Conservation (phyloP, 2,329 filamentous ascomycete species). For the Hypoxylon sp. region DNA sequence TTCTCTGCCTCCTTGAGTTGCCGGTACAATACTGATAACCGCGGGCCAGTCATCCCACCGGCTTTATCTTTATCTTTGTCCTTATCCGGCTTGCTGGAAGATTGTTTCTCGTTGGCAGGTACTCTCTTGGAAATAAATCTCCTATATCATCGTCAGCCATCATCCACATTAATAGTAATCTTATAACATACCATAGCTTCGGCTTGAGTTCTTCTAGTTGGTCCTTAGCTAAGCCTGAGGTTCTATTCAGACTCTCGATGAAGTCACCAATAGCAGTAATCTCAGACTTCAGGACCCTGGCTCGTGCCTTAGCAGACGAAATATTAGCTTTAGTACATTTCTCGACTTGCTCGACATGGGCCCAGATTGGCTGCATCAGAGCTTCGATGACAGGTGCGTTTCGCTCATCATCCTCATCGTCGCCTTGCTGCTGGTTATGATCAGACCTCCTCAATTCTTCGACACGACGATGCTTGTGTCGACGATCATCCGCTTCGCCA, state of each 20-base stretch:
- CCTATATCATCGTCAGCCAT: slow-evolving; percentile 37
- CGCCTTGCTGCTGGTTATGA: slow-evolving; percentile 45
- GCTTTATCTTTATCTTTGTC: slow-evolving; percentile 41
- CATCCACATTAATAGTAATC: neutral
- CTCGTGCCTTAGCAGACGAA: slow-evolving; percentile 46
- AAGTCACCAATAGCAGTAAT: slow-evolving; percentile 49
- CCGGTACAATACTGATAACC: slow-evolving; percentile 45
- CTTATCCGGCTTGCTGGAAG: slow-evolving; percentile 40
- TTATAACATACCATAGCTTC: slow-evolving; percentile 46
- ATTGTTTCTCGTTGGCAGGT: slow-evolving; percentile 45
- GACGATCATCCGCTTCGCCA: slow-evolving; percentile 60
- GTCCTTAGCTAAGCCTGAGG: slow-evolving; percentile 41
- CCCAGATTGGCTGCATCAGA: slow-evolving; percentile 49
- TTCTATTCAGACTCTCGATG: slow-evolving; percentile 47
- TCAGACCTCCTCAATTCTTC: slow-evolving; percentile 55
- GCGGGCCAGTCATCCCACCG: slow-evolving; percentile 45
- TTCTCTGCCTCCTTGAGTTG: slow-evolving; percentile 44
- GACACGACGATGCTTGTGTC: slow-evolving; percentile 60
- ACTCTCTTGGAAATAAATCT: slow-evolving; percentile 49
- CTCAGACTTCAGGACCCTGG: slow-evolving; percentile 47
- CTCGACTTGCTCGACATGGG: slow-evolving; percentile 45
- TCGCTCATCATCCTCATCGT: slow-evolving; percentile 52
- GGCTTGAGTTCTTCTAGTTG: slow-evolving; percentile 48
- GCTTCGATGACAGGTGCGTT: slow-evolving; percentile 46
- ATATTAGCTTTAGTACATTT: slow-evolving; percentile 48